phyloP scores from a whole-genome alignment of 2,329 filamentous ascomycete genomes.

The Ascochyta rabiei region DNA sequence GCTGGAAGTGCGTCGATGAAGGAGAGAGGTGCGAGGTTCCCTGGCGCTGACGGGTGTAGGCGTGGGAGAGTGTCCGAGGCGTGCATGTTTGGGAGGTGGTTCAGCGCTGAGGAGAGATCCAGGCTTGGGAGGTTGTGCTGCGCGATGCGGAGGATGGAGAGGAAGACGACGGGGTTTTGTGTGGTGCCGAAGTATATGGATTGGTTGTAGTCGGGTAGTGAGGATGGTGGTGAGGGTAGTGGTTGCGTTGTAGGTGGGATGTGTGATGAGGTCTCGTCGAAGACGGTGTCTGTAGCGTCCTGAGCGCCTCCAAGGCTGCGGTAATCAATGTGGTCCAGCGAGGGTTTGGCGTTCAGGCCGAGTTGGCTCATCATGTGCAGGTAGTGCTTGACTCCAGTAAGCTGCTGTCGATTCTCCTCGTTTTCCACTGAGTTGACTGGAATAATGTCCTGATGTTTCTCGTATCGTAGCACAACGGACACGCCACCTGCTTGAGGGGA shows the following conservation, averaged over 20 bases:
- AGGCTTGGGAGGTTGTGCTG: constrained; percentile 25
- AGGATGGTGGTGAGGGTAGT: neutral
- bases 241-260: neutral
- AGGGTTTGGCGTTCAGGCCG: neutral
- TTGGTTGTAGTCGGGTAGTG: neutral
- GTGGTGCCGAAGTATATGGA: constrained; percentile 27
- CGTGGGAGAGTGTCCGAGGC: constrained; percentile 8
- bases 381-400: constrained; percentile 1
- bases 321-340: constrained; percentile 3
- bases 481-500: neutral
- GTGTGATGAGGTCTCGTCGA: neutral
- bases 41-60: neutral
- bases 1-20: neutral
- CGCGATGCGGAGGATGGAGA: constrained; percentile 31
- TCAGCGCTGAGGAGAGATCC: constrained; percentile 23
- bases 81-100: constrained; percentile 28
- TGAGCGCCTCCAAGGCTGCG: neutral
- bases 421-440: constrained; percentile 2
- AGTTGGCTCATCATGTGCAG: neutral
- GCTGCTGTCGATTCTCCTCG: neutral
- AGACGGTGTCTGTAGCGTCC: no score
- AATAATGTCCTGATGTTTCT: constrained; percentile 2
- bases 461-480: neutral
- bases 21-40: neutral
- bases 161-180: constrained; percentile 22